Base-by-base conservation (phyloP, 306 rosid genomes). In the Crotalaria pallida region DNA sequence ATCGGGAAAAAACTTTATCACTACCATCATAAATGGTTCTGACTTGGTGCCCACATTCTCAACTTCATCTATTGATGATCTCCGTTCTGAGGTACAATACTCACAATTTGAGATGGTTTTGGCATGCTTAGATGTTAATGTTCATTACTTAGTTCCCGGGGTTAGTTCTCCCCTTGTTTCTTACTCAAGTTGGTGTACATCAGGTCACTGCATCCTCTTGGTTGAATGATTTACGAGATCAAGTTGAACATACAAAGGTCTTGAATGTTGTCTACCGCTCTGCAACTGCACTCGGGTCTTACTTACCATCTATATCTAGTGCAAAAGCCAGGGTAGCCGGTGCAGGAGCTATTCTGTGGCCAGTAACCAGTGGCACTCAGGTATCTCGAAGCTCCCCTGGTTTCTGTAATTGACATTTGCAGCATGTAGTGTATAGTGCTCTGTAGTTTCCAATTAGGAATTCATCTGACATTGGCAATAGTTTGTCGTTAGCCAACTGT, bases 31-130 rank as follows among this genome's bases (percentile, higher is more conserved):
- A 51, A 94, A 94, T 65, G 95, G 98, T 65, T 87, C 98, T 24
- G 98, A 94, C 77, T 78, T 94, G 58, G 98, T 94, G 71, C 98
- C 98, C n/a, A 91, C 96, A 75, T 94, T 90, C 82, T 90, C 98
- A 41, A 77, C 96, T 73, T 83, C 98, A 55, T 90, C 98, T 24
- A 43, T 94, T 60, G 98, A 94, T 53, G 97, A 80, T 81, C 96
- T 94, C 65, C 90, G 98, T 5, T 88, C 91, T 67, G 97, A 94
- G 98, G 98, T 93, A 22, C 77, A 29, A 44, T 48, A 59, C 59
- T 50, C 31, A 43, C 6, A 33, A 77, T 58, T 29, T 58, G 29
- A 68, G 41, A 22, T 67, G 69, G 60, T 53, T 79, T 64, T 45
- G 51, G 9, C 51, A 10, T 53, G 11, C 45, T 41, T 33, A 60